Evolutionary conservation across 1,284 basidiomycete genomes (phyloP).

Genomic region (Xerocomus nothofagi): DNA sequence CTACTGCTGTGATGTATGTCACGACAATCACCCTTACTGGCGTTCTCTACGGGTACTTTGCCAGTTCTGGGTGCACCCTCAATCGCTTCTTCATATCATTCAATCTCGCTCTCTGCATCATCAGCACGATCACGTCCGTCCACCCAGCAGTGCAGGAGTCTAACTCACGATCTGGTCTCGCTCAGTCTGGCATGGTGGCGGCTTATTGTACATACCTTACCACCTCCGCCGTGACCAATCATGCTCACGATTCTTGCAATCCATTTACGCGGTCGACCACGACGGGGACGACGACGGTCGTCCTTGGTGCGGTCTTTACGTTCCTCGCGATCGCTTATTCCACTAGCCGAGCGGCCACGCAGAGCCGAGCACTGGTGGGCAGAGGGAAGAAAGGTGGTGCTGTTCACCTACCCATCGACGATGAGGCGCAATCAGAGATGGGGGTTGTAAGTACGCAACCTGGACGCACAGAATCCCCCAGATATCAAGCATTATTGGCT

Average conservation of each 20-base stretch:
- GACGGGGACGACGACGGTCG: conserved; percentile 84
- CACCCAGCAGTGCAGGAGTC: conserved; percentile 88
- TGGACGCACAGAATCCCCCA: conserved; percentile 79
- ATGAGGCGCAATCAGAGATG: conserved; percentile 60
- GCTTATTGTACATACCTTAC: conserved; percentile 97
- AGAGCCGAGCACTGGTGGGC: conserved; percentile 88
- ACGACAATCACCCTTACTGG: conserved; percentile 83
- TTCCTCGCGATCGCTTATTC: conserved; percentile 99
- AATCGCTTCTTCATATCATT: conserved; percentile 96
- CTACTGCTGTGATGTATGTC: conserved; percentile 88
- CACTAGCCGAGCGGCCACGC: conserved; percentile 93
- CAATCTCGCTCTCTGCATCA: conserved; percentile 81
- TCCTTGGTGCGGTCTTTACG: conserved; percentile 93
- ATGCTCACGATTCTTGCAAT: conserved; percentile 84
- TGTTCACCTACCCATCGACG: conserved; percentile 62
- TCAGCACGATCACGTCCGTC: conserved; percentile 84
- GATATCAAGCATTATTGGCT: conserved; percentile 93
- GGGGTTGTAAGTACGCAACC: conserved; percentile 86
- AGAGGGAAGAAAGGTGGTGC: conserved; percentile 60
- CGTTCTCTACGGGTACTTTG: conserved; percentile 91
- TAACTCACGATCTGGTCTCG: conserved; percentile 93
- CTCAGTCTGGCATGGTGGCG: conserved; percentile 95
- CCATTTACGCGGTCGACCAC: conserved; percentile 72
- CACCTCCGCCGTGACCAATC: conserved; percentile 93
- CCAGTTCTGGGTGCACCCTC: conserved; percentile 80